phyloP scores from a whole-genome alignment of 176 grass and related monocot species.

The Avena atlantica region DNA sequence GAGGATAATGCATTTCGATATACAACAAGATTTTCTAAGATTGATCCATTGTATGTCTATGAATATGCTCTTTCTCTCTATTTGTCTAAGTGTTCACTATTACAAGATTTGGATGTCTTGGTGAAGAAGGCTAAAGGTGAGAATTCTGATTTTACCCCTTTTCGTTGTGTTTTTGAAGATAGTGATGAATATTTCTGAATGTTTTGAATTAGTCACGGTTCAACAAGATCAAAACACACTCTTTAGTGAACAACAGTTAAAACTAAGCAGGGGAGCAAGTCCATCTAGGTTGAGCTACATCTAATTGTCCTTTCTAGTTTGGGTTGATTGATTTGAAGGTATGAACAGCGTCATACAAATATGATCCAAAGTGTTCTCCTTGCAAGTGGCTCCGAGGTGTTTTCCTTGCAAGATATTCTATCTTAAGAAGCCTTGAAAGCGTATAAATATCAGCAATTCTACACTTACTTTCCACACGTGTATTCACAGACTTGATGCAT shows the following conservation, averaged over 20 bases:
- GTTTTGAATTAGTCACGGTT: conserved; percentile 15
- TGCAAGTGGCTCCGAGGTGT: background rate
- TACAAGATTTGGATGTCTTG: background rate
- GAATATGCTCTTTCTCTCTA: background rate
- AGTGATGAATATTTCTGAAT: background rate
- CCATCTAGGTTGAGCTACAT: background rate
- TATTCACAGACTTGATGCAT: conserved; percentile 7
- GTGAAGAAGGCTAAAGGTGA: conserved; percentile 12
- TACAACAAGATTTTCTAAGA: background rate
- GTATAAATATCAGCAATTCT: background rate
- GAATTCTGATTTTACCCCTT: conserved; percentile 18
- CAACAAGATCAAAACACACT: conserved; percentile 2
- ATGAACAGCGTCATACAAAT: background rate
- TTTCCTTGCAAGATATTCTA: background rate
- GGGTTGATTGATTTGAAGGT: background rate
- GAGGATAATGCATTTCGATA: conserved; percentile 12
- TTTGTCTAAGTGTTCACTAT: background rate
- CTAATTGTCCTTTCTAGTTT: conserved; percentile 3
- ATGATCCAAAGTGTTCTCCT: conserved; percentile 8
- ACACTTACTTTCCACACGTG: background rate
- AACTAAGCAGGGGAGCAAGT: background rate
- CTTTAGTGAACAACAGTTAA: conserved; percentile 14
- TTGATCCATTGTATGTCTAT: conserved; percentile 1
- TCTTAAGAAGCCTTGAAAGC: background rate
- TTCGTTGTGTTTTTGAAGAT: background rate